A percentile compares a stretch with the other conserved stretches of the same genome.
Evolutionary conservation across 1,284 basidiomycete species (phyloP).

Genomic region (Cryptococcus sp.): DNA sequence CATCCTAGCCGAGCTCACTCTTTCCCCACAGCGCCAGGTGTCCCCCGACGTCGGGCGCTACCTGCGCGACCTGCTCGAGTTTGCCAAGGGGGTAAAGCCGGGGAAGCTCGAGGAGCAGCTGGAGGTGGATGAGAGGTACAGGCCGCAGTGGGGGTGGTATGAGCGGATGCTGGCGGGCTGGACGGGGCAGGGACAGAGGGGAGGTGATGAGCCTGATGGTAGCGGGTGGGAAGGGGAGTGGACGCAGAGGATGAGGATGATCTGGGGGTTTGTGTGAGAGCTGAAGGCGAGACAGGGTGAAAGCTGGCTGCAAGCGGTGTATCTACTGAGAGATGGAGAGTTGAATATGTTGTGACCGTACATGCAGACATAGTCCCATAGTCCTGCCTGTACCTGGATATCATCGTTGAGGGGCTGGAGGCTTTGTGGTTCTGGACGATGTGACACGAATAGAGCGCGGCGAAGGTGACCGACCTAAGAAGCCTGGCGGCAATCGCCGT

Average conservation of each 20-base stretch:
- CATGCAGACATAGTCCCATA: too few relatives aligned
- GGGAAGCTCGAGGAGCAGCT: constrained; percentile 25
- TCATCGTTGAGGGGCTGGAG: too few relatives aligned
- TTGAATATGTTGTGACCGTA: too few relatives aligned
- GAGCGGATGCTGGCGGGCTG: constrained; percentile 24
- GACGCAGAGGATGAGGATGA: constrained; percentile 25
- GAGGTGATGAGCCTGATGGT: constrained; percentile 23
- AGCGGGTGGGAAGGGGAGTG: constrained; percentile 33
- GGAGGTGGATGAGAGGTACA: constrained; percentile 26
- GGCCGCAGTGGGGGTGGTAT: constrained; percentile 26
- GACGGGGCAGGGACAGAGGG: constrained; percentile 8
- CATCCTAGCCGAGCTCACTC: constrained; percentile 22
- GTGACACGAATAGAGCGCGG: too few relatives aligned
- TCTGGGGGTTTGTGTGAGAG: constrained; percentile 26
- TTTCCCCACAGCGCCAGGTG: background rate
- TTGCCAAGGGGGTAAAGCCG: constrained; percentile 16
- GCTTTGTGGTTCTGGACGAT: too few relatives aligned
- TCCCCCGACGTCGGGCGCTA: constrained; percentile 8
- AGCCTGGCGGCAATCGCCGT: too few relatives aligned
- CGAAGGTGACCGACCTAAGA: too few relatives aligned
- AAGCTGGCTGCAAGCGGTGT: too few relatives aligned
- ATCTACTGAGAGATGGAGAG: too few relatives aligned
- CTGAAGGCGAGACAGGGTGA: too few relatives aligned
- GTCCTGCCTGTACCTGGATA: too few relatives aligned
- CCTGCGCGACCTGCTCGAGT: constrained; percentile 19